Evolutionary conservation across 257 asterid species (phyloP), one percentile per base, ranked within the genome.

Genomic region (Scutellaria minor): DNA sequence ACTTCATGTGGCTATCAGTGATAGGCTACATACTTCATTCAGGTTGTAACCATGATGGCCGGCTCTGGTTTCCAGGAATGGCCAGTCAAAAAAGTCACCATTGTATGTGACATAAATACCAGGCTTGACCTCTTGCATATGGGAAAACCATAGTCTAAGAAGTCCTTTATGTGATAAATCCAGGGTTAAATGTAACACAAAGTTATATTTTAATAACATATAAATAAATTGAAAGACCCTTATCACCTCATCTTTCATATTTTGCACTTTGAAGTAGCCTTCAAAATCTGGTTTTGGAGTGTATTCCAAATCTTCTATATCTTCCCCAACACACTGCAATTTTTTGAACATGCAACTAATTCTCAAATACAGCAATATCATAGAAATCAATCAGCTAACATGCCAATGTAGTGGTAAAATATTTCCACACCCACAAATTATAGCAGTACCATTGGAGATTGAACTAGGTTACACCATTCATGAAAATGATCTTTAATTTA

Each of bases 61-160:
- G 71, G 99, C 96, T 84, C 99, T 87, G 68, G 57, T 82, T 81
- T 95, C 99, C 77, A 95, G 59, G 84, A 95, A 95, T 64, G 99
- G 99, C 99, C 99, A 95, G 77, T 95, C 99, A 76, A 95, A 95
- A 78, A 91, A 92, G 87, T 95, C 99, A 6, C 99, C 99, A 0
- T 95, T 95, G 87, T 95, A 95, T 71, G 99, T 89, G 74, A 90
- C 98, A 47, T 95, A 95, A 78, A 92, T 95, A 42, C 99, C 97
- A 70, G 99, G 99, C 81, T 86, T 91, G 76, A 86, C 87, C 68
- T 81, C 96, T 92, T 92, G 96, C 98, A 95, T 89, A 75, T 95
- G 99, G 48, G 84, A 53, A 77, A 92, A 95, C 99, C 98, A 95
- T 52, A 62, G 77, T 77, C 88, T 83, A 66, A 95, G 93, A 77